Percentiles rank a stretch among this genome's conserved stretches.
Conservation (phyloP, 1,284 basidiomycete genomes). For the Stygiomarasmius scandens region DNA sequence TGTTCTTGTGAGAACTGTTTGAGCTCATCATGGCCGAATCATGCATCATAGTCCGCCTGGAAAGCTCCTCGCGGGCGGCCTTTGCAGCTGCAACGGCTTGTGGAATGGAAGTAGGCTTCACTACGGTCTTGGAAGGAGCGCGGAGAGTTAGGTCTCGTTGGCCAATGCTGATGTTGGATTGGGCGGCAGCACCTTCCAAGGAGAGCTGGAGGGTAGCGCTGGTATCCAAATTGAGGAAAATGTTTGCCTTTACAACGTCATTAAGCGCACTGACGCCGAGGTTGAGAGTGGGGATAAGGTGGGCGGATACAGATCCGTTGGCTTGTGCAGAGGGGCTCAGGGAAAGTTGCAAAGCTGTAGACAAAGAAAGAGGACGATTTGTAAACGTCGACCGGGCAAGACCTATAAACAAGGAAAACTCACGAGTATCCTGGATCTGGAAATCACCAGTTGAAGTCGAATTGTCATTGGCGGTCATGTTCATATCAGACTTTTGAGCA, state of each 20-base stretch:
- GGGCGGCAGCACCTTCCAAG: constrained; percentile 23
- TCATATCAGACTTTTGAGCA: not conserved
- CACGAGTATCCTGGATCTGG: constrained; percentile 35
- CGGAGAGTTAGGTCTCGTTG: not conserved
- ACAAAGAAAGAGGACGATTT: not conserved
- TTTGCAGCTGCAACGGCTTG: constrained; percentile 9
- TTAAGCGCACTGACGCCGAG: constrained; percentile 40
- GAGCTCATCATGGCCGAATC: not conserved
- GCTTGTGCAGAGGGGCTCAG: constrained; percentile 34
- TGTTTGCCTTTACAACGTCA: constrained; percentile 33
- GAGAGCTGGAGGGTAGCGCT: constrained; percentile 32
- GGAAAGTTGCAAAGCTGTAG: constrained; percentile 36
- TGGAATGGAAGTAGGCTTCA: constrained; percentile 8
- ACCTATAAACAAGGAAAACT: constrained; percentile 17
- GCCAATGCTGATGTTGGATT: not conserved
- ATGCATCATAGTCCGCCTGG: not conserved
- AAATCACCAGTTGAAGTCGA: constrained; percentile 29
- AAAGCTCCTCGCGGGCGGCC: not conserved
- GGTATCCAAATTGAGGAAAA: constrained; percentile 44
- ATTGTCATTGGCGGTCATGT: not conserved
- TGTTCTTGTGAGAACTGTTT: no score
- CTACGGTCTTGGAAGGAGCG: not conserved
- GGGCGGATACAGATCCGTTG: constrained; percentile 38
- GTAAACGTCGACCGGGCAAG: constrained; percentile 11
- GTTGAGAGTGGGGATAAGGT: constrained; percentile 44